Conservation (phyloP, 768 basidiomycete genomes). For the Thelephora ganbajun region DNA sequence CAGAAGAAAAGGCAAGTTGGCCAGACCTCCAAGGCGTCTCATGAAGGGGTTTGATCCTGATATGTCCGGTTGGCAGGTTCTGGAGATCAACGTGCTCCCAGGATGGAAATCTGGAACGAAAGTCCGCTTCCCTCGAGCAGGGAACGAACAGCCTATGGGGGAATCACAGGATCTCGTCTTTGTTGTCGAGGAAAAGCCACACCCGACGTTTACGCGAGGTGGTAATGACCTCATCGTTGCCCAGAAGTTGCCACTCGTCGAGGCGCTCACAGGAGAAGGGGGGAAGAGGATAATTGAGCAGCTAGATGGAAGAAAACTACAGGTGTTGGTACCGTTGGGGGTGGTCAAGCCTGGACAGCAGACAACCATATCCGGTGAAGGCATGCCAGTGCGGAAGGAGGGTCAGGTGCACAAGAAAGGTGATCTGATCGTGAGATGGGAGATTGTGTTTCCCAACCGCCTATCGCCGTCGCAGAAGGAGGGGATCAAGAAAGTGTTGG, state of each 20-base stretch:
- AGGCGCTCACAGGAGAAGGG: conserved; percentile 56
- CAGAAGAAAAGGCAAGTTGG: conserved; percentile 53
- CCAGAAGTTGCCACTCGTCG: conserved; percentile 60
- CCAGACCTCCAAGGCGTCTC: neutral
- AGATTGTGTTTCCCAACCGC: conserved; percentile 71
- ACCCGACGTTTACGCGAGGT: conserved; percentile 59
- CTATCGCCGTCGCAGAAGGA: conserved; percentile 72
- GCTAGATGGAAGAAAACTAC: conserved; percentile 70
- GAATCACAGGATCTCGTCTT: conserved; percentile 89
- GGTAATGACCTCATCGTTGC: conserved; percentile 65
- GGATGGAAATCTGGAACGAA: conserved; percentile 98
- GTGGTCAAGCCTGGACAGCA: conserved; percentile 69
- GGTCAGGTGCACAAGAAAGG: conserved; percentile 60
- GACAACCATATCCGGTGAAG: conserved; percentile 59
- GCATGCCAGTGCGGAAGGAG: conserved; percentile 85
- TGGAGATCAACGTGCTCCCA: conserved; percentile 67
- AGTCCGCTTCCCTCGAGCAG: conserved; percentile 76
- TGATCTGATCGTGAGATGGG: conserved; percentile 72
- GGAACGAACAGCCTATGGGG: conserved; percentile 59
- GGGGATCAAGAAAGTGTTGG: conserved; percentile 55
- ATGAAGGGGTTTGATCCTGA: too few relatives aligned
- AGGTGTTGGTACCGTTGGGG: conserved; percentile 49
- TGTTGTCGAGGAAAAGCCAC: conserved; percentile 91
- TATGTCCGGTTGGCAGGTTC: conserved; percentile 17
- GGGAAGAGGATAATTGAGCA: conserved; percentile 46